These are phyloP conservation scores for Ambrosia artemisiifolia DNA, from an alignment of 129 eudicot genomes.

Conservation along the genomic window DNA sequence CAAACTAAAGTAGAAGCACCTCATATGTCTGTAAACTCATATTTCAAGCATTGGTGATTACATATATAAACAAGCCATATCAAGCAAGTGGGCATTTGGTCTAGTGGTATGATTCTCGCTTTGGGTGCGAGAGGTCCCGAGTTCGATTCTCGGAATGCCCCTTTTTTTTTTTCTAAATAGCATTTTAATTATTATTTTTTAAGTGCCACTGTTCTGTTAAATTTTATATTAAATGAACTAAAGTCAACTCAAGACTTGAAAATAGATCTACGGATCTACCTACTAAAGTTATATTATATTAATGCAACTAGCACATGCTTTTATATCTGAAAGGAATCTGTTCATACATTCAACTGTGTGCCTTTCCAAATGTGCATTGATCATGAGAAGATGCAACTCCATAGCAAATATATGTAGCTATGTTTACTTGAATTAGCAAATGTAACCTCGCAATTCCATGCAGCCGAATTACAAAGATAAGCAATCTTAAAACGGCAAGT, in stretches of 20 bases:
- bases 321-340: background rate
- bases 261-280: background rate
- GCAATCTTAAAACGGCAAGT: background rate
- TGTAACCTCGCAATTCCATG: background rate
- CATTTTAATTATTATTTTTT: background rate
- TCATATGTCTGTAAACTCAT: too few relatives aligned
- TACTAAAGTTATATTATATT: constrained; percentile 5
- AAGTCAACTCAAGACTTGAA: background rate
- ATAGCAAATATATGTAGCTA: background rate
- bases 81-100: constrained; percentile 74
- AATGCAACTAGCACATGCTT: background rate
- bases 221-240: background rate
- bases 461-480: background rate
- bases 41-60: too few relatives aligned
- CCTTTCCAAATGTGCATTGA: background rate
- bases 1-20: too few relatives aligned
- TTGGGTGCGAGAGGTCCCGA: constrained; percentile 99
- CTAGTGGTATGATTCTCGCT: constrained; percentile 99
- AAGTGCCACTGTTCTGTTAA: background rate
- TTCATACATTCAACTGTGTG: background rate
- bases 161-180: constrained; percentile 1
- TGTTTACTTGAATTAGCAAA: background rate
- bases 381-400: background rate
- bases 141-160: constrained; percentile 97
- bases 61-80: background rate